Conservation (phyloP, 768 basidiomycete genomes). For the Clavaria fumosa region DNA sequence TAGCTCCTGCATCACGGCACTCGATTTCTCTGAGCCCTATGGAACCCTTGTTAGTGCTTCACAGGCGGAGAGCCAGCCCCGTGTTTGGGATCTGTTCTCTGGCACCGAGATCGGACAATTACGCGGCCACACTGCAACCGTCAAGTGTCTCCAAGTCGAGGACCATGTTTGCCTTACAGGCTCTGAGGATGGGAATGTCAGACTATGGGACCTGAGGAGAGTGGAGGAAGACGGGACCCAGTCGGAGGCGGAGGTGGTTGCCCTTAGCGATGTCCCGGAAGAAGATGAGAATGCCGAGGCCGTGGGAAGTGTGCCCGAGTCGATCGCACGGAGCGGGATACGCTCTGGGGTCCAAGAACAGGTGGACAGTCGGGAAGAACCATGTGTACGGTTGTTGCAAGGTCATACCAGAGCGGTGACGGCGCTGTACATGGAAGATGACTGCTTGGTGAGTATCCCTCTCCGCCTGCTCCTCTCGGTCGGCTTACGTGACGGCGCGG, state of each 20-base stretch:
- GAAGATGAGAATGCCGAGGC: conserved; percentile 43
- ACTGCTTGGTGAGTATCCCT: conserved; percentile 54
- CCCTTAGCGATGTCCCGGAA: conserved; percentile 46
- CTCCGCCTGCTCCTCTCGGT: conserved; percentile 9
- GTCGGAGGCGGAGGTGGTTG: conserved; percentile 35
- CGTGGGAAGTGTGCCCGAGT: conserved; percentile 24
- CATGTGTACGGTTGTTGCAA: conserved; percentile 64
- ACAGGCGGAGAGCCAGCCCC: conserved; percentile 71
- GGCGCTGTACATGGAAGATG: conserved; percentile 88
- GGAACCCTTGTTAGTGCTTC: conserved; percentile 84
- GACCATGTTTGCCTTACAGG: conserved; percentile 84
- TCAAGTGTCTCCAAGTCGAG: conserved; percentile 90
- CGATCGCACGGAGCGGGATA: conserved; percentile 25
- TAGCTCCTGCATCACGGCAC: conserved; percentile 63
- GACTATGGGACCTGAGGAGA: conserved; percentile 81
- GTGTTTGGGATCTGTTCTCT: conserved; percentile 88
- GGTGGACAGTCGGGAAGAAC: conserved; percentile 34
- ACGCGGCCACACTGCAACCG: conserved; percentile 62
- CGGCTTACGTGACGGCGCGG: conserved; percentile 2
- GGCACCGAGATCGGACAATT: conserved; percentile 79
- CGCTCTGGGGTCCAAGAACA: conserved; percentile 25
- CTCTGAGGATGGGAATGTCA: conserved; percentile 69
- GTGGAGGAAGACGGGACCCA: conserved; percentile 59
- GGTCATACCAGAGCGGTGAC: conserved; percentile 92
- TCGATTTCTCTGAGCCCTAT: conserved; percentile 96